These are phyloP conservation scores for Strobilomyces confusus DNA, from an alignment of 768 basidiomycete species.

Conservation along the genomic window DNA sequence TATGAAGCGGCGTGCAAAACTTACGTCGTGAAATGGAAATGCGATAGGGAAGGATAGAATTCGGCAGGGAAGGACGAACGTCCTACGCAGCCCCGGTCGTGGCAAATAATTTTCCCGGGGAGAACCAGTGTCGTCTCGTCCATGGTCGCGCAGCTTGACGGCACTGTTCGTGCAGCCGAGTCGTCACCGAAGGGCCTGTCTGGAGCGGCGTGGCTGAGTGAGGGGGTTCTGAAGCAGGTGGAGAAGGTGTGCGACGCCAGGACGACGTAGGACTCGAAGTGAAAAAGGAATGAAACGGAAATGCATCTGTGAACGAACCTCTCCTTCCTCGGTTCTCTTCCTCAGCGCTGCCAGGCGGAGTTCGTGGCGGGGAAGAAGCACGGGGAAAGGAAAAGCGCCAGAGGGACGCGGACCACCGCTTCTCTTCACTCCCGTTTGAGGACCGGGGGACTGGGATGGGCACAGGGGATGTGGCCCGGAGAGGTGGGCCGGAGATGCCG, in stretches of 20 bases:
- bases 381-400: conserved; percentile 36
- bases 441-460: conserved; percentile 29
- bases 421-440: conserved; percentile 30
- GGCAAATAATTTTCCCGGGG: conserved; percentile 47
- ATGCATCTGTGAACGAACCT: conserved; percentile 38
- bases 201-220: conserved; percentile 25
- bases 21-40: conserved; percentile 2
- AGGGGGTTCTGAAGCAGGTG: conserved; percentile 34
- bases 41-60: neutral
- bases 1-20: conserved; percentile 6
- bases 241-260: conserved; percentile 38
- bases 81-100: conserved; percentile 37
- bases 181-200: conserved; percentile 11
- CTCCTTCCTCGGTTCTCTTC: conserved; percentile 26
- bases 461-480: conserved; percentile 26
- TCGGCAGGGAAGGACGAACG: conserved; percentile 6
- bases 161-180: conserved; percentile 31
- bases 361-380: conserved; percentile 26
- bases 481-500: conserved; percentile 14
- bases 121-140: conserved; percentile 51
- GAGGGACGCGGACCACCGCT: conserved; percentile 32
- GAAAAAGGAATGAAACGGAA: conserved; percentile 42
- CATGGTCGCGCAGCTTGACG: conserved; percentile 34
- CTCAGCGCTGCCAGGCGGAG: conserved; percentile 18
- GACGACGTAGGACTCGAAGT: conserved; percentile 29